Evolutionary conservation across 2,329 filamentous ascomycete species (phyloP), one percentile per base, ranked within the genome.

Genomic region (Mollisiaceae sp.): DNA sequence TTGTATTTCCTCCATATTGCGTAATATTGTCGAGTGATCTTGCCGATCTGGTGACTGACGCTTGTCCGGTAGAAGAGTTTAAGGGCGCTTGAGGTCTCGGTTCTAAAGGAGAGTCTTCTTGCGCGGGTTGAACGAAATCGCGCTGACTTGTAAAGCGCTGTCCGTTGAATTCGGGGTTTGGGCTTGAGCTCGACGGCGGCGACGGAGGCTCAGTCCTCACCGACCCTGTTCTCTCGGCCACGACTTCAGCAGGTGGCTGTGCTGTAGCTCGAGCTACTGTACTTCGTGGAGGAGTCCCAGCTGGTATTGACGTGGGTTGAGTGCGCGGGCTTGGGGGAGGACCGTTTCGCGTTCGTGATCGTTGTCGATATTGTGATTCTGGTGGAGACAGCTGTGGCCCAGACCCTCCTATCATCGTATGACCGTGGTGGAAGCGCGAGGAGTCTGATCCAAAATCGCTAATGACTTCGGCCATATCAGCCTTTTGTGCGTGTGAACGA

Each of bases 391-490:
- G 71, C 68, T 74, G 81, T 70, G 82, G 82, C 69, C 80, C 81
- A 69, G 81, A 69, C 77, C 78, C 69, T 65, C 81, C 79, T 82
- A 92, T 90, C 84, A 89, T 91, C 81, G 84, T 87, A 82, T 70
- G 67, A 88, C 62, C 62, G 65, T 68, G 73, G 59, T 74, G 86
- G 79, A 90, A 89, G 80, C 88, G 86, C 74, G 86, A 84, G 73
- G 89, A 83, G 80, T 92, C 89, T 78, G 91, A 86, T 80, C 89
- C 87, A 81, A 89, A 89, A 82, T 94, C 92, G 78, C 85, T 85
- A 73, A 89, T 84, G 79, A 89, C 78, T 79, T 86, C 82, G 75
- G 86, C 87, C 87, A 89, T 89, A 80, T 76, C 73, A 75, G 69
- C 70, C 69, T 74, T 64, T 62, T 68, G 62, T 70, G 41, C 39